A percentile compares a stretch with the other conserved stretches of the same genome.
Conservation (phyloP, 768 basidiomycete genomes). For the Tulasnella sp. region DNA sequence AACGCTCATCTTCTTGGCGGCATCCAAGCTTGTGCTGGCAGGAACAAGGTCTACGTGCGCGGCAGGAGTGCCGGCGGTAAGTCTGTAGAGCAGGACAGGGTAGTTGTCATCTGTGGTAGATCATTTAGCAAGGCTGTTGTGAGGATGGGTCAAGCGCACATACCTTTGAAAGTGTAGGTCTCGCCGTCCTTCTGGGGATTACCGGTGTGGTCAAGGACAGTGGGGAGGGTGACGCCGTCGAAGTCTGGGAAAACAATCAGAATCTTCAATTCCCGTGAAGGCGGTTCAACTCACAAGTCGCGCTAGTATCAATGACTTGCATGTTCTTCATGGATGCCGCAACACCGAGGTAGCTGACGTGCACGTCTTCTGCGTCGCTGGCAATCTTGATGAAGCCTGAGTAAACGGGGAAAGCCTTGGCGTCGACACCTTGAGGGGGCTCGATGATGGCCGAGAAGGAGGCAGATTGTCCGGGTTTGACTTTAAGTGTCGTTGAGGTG, state of each 20-base stretch:
- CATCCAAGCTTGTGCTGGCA: not conserved
- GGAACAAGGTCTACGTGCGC: conserved; percentile 14
- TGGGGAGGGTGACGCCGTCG: not conserved
- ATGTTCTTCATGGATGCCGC: conserved; percentile 34
- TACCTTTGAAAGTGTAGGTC: conserved; percentile 3
- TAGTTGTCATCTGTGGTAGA: not conserved
- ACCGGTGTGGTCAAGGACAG: conserved; percentile 3
- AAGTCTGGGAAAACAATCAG: not conserved
- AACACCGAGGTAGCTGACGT: conserved; percentile 36
- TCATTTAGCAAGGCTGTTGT: not conserved
- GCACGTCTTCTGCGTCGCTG: conserved; percentile 24
- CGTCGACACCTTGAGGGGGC: conserved; percentile 34
- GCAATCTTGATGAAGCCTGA: conserved; percentile 41
- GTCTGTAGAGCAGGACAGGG: conserved; percentile 12
- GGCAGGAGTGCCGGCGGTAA: conserved; percentile 14
- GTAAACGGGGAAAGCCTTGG: conserved; percentile 41
- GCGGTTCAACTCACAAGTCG: not conserved
- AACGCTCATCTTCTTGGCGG: not conserved
- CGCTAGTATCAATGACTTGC: conserved; percentile 38
- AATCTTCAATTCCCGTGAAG: not conserved
- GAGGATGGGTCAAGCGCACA: not conserved
- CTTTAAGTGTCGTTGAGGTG: conserved; percentile 32
- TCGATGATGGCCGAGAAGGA: conserved; percentile 35
- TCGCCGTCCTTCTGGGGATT: not conserved
- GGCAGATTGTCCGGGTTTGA: conserved; percentile 34